Percentiles rank a stretch among this genome's conserved stretches.
phyloP scores from a whole-genome alignment of 2,329 filamentous ascomycete species.

The Phialophora chinensis region DNA sequence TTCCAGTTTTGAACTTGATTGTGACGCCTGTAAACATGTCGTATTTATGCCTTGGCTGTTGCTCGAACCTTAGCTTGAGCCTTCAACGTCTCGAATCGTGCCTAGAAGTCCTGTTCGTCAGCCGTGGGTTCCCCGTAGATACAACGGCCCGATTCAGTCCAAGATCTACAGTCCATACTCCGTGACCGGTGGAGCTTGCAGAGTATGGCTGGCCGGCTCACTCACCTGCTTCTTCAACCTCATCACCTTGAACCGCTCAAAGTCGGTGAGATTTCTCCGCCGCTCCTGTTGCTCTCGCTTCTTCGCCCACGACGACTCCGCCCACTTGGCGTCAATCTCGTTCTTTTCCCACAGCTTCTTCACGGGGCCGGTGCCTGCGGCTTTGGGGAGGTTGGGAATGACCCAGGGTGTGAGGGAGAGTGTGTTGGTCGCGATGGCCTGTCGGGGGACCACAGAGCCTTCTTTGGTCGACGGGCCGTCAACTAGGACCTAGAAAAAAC shows the following conservation, averaged over 20 bases:
- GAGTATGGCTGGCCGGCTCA: slow-evolving; percentile 35
- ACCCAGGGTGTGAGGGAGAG: slow-evolving; percentile 88
- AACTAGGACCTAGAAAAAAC: slow-evolving; percentile 76
- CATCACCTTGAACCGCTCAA: slow-evolving; percentile 99
- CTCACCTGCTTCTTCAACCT: slow-evolving; percentile 97
- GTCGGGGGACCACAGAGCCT: slow-evolving; percentile 81
- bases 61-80: slow-evolving; percentile 90
- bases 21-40: slow-evolving; percentile 34
- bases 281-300: slow-evolving; percentile 83
- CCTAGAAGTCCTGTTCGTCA: slow-evolving; percentile 49
- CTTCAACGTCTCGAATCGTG: slow-evolving; percentile 96
- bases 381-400: slow-evolving; percentile 84
- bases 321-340: slow-evolving; percentile 92
- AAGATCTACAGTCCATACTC: not conserved
- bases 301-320: slow-evolving; percentile 91
- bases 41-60: slow-evolving; percentile 64
- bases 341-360: slow-evolving; percentile 89
- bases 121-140: not conserved
- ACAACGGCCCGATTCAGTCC: not conserved
- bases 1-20: slow-evolving; percentile 22
- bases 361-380: slow-evolving; percentile 79
- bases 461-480: slow-evolving; percentile 88
- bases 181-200: not conserved
- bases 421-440: slow-evolving; percentile 80
- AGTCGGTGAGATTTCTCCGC: slow-evolving; percentile 92